phyloP scores from a whole-genome alignment of 345 rosid genomes.

The Hibiscus syriacus region DNA sequence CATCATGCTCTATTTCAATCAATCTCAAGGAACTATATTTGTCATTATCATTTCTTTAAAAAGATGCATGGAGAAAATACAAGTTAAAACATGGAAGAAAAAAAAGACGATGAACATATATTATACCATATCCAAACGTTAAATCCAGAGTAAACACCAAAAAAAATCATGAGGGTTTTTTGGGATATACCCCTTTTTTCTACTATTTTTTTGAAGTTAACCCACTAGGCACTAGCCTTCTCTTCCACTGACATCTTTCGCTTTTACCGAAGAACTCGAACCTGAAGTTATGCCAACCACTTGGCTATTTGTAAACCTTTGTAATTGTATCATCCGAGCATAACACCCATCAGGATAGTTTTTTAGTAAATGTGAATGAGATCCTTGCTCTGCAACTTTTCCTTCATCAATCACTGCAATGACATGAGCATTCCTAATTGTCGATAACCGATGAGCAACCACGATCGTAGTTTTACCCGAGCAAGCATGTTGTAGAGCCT shows the following conservation, averaged over 20 bases:
- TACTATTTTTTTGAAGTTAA: slow-evolving; percentile 15
- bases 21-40: slow-evolving; percentile 11
- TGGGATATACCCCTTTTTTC: slow-evolving; percentile 20
- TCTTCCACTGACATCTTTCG: slow-evolving; percentile 57
- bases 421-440: slow-evolving; percentile 78
- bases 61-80: slow-evolving; percentile 24
- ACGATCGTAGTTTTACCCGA: slow-evolving; percentile 83
- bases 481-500: slow-evolving; percentile 87
- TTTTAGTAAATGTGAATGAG: slow-evolving; percentile 76
- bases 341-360: slow-evolving; percentile 81
- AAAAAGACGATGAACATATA: slow-evolving; percentile 31
- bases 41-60: slow-evolving; percentile 26
- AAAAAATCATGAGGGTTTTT: slow-evolving; percentile 26
- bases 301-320: slow-evolving; percentile 78
- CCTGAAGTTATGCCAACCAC: slow-evolving; percentile 84
- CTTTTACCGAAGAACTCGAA: slow-evolving; percentile 56
- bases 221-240: slow-evolving; percentile 32
- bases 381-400: slow-evolving; percentile 90
- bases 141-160: slow-evolving; percentile 15
- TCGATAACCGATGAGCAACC: slow-evolving; percentile 83
- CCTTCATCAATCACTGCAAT: slow-evolving; percentile 93
- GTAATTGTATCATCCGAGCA: slow-evolving; percentile 90
- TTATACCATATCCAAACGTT: slow-evolving; percentile 41
- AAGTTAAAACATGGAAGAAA: slow-evolving; percentile 16
- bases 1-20: too few relatives aligned